Base-by-base conservation (phyloP, 345 rosid genomes). In the Eucalyptus curtisii region DNA sequence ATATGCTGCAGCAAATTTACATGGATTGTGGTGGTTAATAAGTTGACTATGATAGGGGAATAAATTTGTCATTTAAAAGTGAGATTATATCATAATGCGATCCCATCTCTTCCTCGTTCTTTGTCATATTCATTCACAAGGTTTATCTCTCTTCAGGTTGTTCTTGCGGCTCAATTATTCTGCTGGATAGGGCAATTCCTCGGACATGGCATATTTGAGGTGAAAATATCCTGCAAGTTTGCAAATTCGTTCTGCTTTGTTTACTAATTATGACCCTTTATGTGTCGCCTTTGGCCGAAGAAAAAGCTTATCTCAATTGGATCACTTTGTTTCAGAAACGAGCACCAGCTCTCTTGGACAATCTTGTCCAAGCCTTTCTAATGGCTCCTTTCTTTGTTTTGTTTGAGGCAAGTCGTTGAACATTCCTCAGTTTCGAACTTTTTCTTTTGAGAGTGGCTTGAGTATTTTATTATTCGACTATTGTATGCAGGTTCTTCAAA, bases 351-450 rank as follows among this genome's bases (percentile, higher is more conserved):
- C 93, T 97, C 84, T 85, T 96, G 88, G 99, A 96, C 92, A 96
- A 96, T 91, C 91, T 97, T 87, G 61, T 86, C n/a, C 99, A 95
- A 89, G 99, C 99, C 57, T 89, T 97, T 88, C 89, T 96, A 31
- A 96, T 93, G 95, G 99, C 99, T 90, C 99, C 99, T 45, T 96
- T 95, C 93, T 96, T 96, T n/a, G 99, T 96, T 24, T 88, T 96
- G 89, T 98, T 97, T 1, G 99, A 97, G 99, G 98, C 95, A 91
- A 44, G 87, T 87, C 49, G 31, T 20, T 31, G 27, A 31, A 37
- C 20, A 44, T 68, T 59, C 59, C 57, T 19, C 31, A n/a, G 16
- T 49, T n/a, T 49, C 1, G 15, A 79, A 24, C 61, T n/a, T n/a
- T 68, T 71, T 13, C 31, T 24, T 49, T 86, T 25, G 8, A 48